Evolutionary conservation across 202 grass and related monocot genomes (phyloP), one percentile per base, ranked within the genome.

Genomic region (Schoenoplectus triqueter): DNA sequence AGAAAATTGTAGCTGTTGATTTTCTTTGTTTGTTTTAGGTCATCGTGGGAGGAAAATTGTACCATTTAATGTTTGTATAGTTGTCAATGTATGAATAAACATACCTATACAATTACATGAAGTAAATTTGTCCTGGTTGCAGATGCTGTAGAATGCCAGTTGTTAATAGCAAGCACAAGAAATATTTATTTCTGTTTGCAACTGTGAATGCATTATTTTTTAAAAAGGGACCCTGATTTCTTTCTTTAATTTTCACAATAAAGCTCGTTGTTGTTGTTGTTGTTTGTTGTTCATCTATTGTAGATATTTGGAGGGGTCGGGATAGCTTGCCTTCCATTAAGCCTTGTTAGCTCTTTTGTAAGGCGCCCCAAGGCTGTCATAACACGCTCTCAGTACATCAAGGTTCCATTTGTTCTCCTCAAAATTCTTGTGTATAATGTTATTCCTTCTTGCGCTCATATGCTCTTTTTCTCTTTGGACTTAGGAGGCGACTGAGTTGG

Each of bases 301-400:
- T 66, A 97, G 95, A 95, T 97, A 89, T 97, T 97, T 90, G 95
- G 92, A 86, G 95, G 95, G 77, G 90, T 97, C 0, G 95, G 92
- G 13, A 97, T 97, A 86, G 95, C 95, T 84, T 97, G 89, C 80
- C 88, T 94, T 80, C 95, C 95, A 54, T 85, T 97, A 90, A 64
- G 92, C n/a, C 92, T 97, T 64, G 93, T 97, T 68, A 92, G 89
- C 62, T 92, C 95, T 66, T 97, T 94, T 90, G 76, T 91, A 57
- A 89, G 92, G 80, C 92, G 92, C 15, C 95, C 95, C 78, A 97
- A 90, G 85, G 95, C 95, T 90, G 95, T 97, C 49, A 97, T 97
- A 80, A 97, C 95, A 87, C 95, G 95, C 17, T 94, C 95, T 44
- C 95, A 97, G 66, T 97, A 97, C 88, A 97, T 97, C 86, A 97